phyloP scores from a whole-genome alignment of 371 early-diverging fungal genomes.

The Mucor irregularis region DNA sequence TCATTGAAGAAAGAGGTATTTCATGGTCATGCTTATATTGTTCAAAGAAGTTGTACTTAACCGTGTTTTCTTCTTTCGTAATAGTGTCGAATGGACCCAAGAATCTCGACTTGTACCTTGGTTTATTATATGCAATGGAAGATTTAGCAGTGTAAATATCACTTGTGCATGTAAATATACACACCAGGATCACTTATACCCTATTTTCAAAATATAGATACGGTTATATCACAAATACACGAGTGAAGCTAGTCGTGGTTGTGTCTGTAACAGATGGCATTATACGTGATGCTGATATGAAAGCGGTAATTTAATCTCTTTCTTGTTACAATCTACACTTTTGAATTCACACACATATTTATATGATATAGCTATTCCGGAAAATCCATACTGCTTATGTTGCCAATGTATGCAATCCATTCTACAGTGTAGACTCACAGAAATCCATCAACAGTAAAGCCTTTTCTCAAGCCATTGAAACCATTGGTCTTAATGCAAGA shows the following conservation, averaged over 20 bases:
- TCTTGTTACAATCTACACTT: too few species aligned
- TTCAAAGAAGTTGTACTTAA: not conserved
- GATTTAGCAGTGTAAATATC: slow-evolving; percentile 73
- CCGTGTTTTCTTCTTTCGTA: not conserved
- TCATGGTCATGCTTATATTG: not conserved
- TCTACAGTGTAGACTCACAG: slow-evolving; percentile 66
- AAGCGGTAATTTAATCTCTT: slow-evolving; percentile 57
- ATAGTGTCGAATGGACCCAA: slow-evolving; percentile 62
- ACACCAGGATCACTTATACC: not conserved
- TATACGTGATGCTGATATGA: slow-evolving; percentile 80
- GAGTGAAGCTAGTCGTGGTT: slow-evolving; percentile 78
- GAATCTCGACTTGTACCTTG: slow-evolving; percentile 76
- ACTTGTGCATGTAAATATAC: not conserved
- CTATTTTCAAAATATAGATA: slow-evolving; percentile 46
- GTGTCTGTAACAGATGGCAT: slow-evolving; percentile 74
- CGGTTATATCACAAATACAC: slow-evolving; percentile 87
- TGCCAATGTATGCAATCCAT: slow-evolving; percentile 80
- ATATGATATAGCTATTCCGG: slow-evolving; percentile 71
- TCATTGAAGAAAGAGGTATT: slow-evolving; percentile 82
- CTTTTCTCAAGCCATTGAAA: slow-evolving; percentile 60
- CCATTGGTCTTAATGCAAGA: slow-evolving; percentile 45
- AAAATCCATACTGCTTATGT: slow-evolving; percentile 82
- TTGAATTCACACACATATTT: not conserved
- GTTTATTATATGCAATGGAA: slow-evolving; percentile 84
- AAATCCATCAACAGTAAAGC: slow-evolving; percentile 58